Evolutionary conservation across 805 yeast genomes (phyloP), one percentile per base, ranked within the genome.

Genomic region (Spathaspora arborariae): DNA sequence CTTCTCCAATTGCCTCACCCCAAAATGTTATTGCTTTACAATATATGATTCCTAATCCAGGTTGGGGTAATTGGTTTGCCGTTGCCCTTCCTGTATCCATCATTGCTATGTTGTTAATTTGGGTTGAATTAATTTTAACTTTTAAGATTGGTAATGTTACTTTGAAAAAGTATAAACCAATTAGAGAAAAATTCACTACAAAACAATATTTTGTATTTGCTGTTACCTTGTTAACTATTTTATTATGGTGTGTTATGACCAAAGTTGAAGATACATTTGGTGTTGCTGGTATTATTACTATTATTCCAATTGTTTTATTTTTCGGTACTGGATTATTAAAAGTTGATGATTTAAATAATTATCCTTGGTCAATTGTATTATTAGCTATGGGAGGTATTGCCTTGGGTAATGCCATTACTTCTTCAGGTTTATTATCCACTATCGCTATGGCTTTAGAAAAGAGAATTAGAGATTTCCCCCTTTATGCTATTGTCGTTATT

Each of bases 1-100:
- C 96, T 0, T 88, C 96, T 3, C 99, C 99, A 6, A 92, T 92
- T 59, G 91, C 97, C 1, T 88, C 97, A 2, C 99, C 99, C 1
- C 99, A 92, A 62, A 92, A 92, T 64, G 88, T 92, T 51, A 83
- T 92, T 56, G 96, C 97, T 1, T 75, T 92, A 43, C 91, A 88
- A 47, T 72, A 84, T 55, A 92, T 92, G 98, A 75, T 74, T 47
- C 96, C 95, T 1, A 81, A 85, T 41, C 85, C 85, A 13, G 78
- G 80, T 7, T 92, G 99, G 99, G 83, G 84, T 9, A 86, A 88
- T 61, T 92, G 99, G 99, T 94, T 92, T 64, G 81, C 84, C 6
- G 80, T 92, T 40, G 80, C 96, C 0, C 65, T 91, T 16, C 99
- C 99, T 0, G 89, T 91, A 9, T 76, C 89, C 49, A 56, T 77